Base-by-base conservation (phyloP, 495 filamentous ascomycete species). In the Venustampulla echinocandica region DNA sequence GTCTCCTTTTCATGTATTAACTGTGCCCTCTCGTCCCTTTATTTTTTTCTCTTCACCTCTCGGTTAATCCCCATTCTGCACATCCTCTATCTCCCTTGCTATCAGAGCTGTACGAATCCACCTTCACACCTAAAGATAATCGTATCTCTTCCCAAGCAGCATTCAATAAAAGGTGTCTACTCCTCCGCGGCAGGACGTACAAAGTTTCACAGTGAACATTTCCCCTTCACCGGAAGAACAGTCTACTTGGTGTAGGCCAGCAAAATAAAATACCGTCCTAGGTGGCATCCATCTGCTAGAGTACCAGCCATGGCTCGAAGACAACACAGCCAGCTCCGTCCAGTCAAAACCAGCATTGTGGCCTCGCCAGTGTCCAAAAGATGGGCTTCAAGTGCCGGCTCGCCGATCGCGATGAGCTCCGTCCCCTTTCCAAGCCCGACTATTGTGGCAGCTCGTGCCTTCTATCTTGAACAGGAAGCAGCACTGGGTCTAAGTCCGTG, bases 361-460 rank as follows among this genome's bases (percentile, higher is more conserved):
- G 2, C 19, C 7, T 23, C 19, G 20, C 23, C 38, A 42, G n/a
- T 22, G 19, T 10, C 10, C 38, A 22, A 24, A 11, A n/a, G 38
- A 9, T 10, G 4, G n/a, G 13, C 19, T 23, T 42, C 38, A 25
- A n/a, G n/a, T n/a, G n/a, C n/a, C n/a, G n/a, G n/a, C n/a, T n/a
- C n/a, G n/a, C n/a, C n/a, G n/a, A n/a, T n/a, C n/a, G n/a, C n/a
- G n/a, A n/a, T n/a, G n/a, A n/a, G n/a, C n/a, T n/a, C n/a, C n/a
- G n/a, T 30, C 44, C 18, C n/a, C 27, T 32, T 53, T 9, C 46
- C 54, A 18, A 53, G 42, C 32, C 54, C 54, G 13, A 57, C 35
- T 36, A 39, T 50, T 2, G 21, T 50, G 5, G 46, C 46, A 17
- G 54, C 54, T 33, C 54, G 38, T 44, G 49, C 54, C 11, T 57